Percentiles rank a stretch among this genome's conserved stretches.
Evolutionary conservation across 768 basidiomycete genomes (phyloP).

Genomic region (Phaffia australis): DNA sequence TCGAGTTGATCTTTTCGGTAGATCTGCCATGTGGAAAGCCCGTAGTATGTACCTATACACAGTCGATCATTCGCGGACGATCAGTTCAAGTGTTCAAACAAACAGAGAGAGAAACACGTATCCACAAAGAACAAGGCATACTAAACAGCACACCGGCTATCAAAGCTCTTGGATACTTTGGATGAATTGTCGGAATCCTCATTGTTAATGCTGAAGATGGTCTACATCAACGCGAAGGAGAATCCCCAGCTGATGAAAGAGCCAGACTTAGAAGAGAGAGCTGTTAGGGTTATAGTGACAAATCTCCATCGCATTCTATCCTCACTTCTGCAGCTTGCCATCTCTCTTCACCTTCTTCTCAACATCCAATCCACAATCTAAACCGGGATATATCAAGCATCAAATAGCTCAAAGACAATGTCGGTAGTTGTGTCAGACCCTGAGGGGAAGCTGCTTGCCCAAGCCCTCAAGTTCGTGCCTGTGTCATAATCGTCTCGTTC

Average conservation of each 20-base stretch:
- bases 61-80: no score
- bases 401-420: background rate
- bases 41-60: background rate
- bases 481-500: background rate
- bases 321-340: background rate
- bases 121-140: no score
- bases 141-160: no score
- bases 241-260: no score
- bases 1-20: slow-evolving; percentile 41
- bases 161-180: no score
- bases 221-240: no score
- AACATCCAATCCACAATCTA: background rate
- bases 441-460: slow-evolving; percentile 36
- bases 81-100: no score
- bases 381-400: background rate
- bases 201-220: no score
- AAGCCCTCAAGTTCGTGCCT: slow-evolving; percentile 30
- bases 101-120: no score
- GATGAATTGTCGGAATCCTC: no score
- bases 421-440: background rate
- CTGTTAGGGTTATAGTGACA: background rate
- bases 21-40: slow-evolving; percentile 28
- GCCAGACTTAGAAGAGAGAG: background rate
- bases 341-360: background rate
- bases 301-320: background rate